phyloP scores from a whole-genome alignment of 2,329 filamentous ascomycete genomes.

The Arthrobotrys pseudoclavata region DNA sequence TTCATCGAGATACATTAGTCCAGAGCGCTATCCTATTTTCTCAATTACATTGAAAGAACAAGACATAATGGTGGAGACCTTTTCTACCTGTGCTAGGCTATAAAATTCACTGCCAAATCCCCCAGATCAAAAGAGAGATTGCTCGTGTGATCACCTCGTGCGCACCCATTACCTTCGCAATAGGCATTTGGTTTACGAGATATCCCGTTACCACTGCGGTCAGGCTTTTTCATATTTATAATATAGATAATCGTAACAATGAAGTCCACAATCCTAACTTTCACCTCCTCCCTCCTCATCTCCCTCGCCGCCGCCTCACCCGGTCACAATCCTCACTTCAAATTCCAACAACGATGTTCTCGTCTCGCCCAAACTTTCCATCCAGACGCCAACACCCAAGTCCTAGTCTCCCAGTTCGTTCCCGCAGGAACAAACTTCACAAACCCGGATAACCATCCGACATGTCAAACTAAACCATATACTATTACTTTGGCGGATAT shows the following conservation, averaged over 20 bases:
- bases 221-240: no score
- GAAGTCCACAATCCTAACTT: slow-evolving; percentile 6
- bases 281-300: not conserved
- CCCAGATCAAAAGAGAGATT: not conserved
- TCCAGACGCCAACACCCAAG: slow-evolving; percentile 64
- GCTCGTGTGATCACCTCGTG: not conserved
- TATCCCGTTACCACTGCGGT: no score
- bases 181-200: not conserved
- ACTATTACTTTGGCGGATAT: slow-evolving; percentile 16
- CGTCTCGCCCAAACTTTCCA: slow-evolving; percentile 64
- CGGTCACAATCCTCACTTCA: not conserved
- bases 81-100: not conserved
- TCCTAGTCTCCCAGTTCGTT: slow-evolving; percentile 66
- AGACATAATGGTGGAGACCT: not conserved
- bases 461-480: slow-evolving; percentile 64
- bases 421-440: slow-evolving; percentile 66
- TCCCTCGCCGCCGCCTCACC: not conserved
- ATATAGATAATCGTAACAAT: not conserved
- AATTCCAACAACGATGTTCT: slow-evolving; percentile 56
- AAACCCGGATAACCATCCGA: slow-evolving; percentile 66
- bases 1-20: not conserved
- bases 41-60: not conserved
- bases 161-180: not conserved
- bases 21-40: not conserved
- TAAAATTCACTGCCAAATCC: not conserved